Conservation (phyloP, 768 basidiomycete species). For the Leccinum broughii region DNA sequence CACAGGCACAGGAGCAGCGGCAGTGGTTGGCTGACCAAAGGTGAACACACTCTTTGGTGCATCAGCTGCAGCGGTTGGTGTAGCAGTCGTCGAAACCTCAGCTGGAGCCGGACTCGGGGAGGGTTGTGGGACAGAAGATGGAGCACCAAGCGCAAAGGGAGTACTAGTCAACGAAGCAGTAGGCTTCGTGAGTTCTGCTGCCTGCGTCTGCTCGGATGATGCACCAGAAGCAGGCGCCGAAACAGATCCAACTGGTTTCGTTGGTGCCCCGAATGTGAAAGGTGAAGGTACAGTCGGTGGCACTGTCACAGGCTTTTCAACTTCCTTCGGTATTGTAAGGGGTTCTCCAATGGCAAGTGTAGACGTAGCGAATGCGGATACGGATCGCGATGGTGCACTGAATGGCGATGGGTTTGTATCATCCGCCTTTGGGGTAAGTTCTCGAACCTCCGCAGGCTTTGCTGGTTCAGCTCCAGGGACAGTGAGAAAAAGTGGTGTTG, state of each 20-base stretch:
- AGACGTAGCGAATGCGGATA: conserved; percentile 7
- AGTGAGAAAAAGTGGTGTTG: conserved; percentile 24
- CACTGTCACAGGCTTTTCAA: conserved; percentile 15
- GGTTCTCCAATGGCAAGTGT: conserved; percentile 11
- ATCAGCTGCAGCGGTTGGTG: conserved; percentile 18
- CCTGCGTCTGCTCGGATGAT: conserved; percentile 13
- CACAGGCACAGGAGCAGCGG: conserved; percentile 10
- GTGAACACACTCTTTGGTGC: conserved; percentile 35
- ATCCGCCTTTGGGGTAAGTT: conserved; percentile 6
- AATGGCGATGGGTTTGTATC: conserved; percentile 15
- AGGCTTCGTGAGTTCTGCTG: conserved; percentile 10
- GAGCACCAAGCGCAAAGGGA: conserved; percentile 32
- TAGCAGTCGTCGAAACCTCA: conserved; percentile 12
- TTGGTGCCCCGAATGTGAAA: conserved; percentile 32
- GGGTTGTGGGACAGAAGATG: conserved; percentile 11
- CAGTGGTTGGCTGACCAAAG: conserved; percentile 29
- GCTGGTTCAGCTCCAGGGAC: conserved; percentile 13
- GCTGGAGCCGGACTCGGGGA: background rate
- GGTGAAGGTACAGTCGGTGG: conserved; percentile 15
- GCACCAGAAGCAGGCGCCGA: conserved; percentile 4
- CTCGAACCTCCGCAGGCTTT: conserved; percentile 6
- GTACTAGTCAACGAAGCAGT: conserved; percentile 5
- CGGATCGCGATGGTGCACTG: conserved; percentile 8
- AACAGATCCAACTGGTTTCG: conserved; percentile 24
- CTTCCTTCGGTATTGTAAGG: conserved; percentile 18